A percentile compares a stretch with the other conserved stretches of the same genome.
phyloP scores from a whole-genome alignment of 345 rosid genomes.

The Microthlaspi erraticum region DNA sequence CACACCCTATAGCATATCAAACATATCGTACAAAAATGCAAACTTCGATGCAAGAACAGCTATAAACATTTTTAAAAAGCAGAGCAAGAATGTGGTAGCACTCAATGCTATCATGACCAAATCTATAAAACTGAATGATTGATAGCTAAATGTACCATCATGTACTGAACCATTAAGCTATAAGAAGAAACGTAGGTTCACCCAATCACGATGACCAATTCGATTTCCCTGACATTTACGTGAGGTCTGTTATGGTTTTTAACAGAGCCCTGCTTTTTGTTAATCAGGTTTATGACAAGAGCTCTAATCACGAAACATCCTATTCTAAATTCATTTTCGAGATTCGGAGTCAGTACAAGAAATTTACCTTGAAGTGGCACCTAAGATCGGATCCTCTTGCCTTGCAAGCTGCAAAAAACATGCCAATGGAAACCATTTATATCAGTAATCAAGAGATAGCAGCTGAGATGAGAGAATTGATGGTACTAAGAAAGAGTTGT shows the following conservation, averaged over 20 bases:
- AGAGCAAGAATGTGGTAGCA: neutral
- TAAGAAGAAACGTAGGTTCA: conserved; percentile 54
- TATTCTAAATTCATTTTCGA: conserved; percentile 2
- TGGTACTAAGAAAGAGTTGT: neutral
- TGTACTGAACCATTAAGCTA: conserved; percentile 64
- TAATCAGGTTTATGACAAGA: conserved; percentile 54
- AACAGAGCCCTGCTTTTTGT: conserved; percentile 69
- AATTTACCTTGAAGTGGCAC: conserved; percentile 88
- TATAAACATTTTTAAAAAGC: neutral
- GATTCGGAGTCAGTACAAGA: neutral
- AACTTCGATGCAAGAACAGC: neutral
- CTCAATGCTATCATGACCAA: neutral
- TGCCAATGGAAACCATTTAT: neutral
- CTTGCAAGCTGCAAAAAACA: conserved; percentile 78
- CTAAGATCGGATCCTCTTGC: conserved; percentile 92
- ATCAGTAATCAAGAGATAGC: neutral
- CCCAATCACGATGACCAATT: conserved; percentile 62
- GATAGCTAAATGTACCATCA: conserved; percentile 46
- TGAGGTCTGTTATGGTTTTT: conserved; percentile 51
- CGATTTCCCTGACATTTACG: conserved; percentile 63
- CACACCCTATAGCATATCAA: no score
- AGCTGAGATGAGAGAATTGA: neutral
- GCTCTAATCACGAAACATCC: neutral
- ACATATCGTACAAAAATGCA: neutral
- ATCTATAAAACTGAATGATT: neutral